Evolutionary conservation across 345 rosid species (phyloP).

Genomic region (Hirschfeldia incana): DNA sequence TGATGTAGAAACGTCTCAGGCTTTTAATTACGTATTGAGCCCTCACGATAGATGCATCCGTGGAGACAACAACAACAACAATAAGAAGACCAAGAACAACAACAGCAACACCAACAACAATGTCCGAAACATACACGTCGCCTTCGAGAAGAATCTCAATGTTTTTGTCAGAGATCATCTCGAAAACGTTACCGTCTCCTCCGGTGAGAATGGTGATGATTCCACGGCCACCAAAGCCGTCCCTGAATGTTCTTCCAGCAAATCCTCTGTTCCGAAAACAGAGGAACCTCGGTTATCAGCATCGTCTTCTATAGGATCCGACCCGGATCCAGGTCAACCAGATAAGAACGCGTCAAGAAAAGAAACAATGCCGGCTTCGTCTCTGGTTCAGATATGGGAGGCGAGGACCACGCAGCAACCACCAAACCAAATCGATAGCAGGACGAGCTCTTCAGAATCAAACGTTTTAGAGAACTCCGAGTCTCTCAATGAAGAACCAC

Average conservation of each 20-base stretch:
- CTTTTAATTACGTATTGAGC: constrained; percentile 59
- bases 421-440: constrained; percentile 34
- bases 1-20: constrained; percentile 59
- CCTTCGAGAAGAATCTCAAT: constrained; percentile 62
- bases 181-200: constrained; percentile 40
- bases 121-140: constrained; percentile 43
- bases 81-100: constrained; percentile 18
- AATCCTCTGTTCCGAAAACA: constrained; percentile 29
- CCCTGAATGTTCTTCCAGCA: constrained; percentile 23
- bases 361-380: constrained; percentile 58
- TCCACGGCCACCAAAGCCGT: neutral
- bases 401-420: constrained; percentile 54
- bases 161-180: constrained; percentile 64
- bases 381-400: constrained; percentile 94
- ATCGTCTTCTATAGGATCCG: constrained; percentile 22
- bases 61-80: constrained; percentile 36
- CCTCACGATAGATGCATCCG: constrained; percentile 47
- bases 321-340: constrained; percentile 22
- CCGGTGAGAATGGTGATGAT: neutral
- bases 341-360: constrained; percentile 11
- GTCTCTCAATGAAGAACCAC: constrained; percentile 17
- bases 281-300: constrained; percentile 28
- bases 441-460: constrained; percentile 32
- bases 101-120: constrained; percentile 28
- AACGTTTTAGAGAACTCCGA: constrained; percentile 17